These are phyloP conservation scores for Annulohypoxylon truncatum DNA, from an alignment of 2,329 filamentous ascomycete species.

Conservation along the genomic window DNA sequence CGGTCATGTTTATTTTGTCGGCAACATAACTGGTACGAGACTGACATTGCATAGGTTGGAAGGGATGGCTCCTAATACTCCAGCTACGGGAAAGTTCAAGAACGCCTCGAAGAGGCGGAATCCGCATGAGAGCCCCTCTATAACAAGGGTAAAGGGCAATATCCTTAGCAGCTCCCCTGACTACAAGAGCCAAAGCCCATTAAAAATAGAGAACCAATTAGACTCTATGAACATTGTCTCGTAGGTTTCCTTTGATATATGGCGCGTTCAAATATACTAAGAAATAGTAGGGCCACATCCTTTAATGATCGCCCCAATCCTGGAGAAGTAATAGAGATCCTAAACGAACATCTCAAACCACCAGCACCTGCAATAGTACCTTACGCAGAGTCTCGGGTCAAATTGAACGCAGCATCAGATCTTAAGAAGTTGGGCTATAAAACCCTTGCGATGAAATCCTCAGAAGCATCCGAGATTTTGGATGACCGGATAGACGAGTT, in stretches of 20 bases:
- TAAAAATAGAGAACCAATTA: constrained; percentile 55
- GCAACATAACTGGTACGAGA: background rate
- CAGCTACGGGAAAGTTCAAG: constrained; percentile 59
- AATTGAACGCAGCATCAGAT: constrained; percentile 86
- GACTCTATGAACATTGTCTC: constrained; percentile 54
- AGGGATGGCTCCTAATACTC: constrained; percentile 74
- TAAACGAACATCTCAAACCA: constrained; percentile 79
- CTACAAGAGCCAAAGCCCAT: constrained; percentile 57
- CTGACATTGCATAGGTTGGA: constrained; percentile 65
- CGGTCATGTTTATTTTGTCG: constrained; percentile 10
- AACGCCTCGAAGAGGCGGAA: constrained; percentile 52
- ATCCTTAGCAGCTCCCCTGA: constrained; percentile 59
- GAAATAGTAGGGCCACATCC: constrained; percentile 60
- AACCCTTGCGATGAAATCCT: constrained; percentile 93
- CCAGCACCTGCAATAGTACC: constrained; percentile 78
- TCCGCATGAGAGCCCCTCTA: constrained; percentile 59
- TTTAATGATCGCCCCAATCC: constrained; percentile 83
- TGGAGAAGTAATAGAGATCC: constrained; percentile 83
- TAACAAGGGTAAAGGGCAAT: constrained; percentile 59
- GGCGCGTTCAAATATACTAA: constrained; percentile 24
- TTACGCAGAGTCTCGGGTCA: constrained; percentile 81
- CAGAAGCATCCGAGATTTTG: constrained; percentile 90
- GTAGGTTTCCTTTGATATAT: constrained; percentile 48
- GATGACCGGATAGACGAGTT: constrained; percentile 97
- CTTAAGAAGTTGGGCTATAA: constrained; percentile 92